Conservation (phyloP, 441 rosid species). For the Aleurites moluccanus region DNA sequence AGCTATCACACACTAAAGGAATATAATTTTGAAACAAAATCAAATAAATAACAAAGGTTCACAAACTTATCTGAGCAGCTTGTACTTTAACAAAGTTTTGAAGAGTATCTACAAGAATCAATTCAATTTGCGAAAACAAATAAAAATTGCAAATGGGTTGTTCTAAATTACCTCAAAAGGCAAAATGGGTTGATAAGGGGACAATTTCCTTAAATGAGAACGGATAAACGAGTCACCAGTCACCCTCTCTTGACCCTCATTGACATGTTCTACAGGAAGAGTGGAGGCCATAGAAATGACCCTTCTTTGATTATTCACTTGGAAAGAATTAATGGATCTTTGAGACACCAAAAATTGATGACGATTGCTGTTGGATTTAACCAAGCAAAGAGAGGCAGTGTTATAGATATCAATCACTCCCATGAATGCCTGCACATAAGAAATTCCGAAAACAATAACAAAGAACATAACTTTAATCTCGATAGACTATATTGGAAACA, state of each 20-base stretch:
- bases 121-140: background rate
- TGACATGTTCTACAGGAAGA: slow-evolving; percentile 43
- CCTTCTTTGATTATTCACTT: slow-evolving; percentile 31
- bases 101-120: background rate
- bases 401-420: slow-evolving; percentile 49
- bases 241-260: slow-evolving; percentile 34
- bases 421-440: slow-evolving; percentile 40
- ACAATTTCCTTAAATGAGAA: slow-evolving; percentile 64
- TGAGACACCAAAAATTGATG: slow-evolving; percentile 29
- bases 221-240: slow-evolving; percentile 80
- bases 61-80: background rate
- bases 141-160: background rate
- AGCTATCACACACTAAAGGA: background rate
- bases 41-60: background rate
- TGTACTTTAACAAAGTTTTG: background rate
- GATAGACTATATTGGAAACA: background rate
- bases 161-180: slow-evolving; percentile 68
- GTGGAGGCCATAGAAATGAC: slow-evolving; percentile 49
- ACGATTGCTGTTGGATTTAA: slow-evolving; percentile 29
- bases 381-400: slow-evolving; percentile 36
- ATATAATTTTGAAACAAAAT: background rate
- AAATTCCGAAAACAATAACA: background rate
- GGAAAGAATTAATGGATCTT: slow-evolving; percentile 32
- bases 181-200: slow-evolving; percentile 85
- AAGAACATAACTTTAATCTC: slow-evolving; percentile 1